phyloP scores from a whole-genome alignment of 768 basidiomycete genomes.

The Hydnum rufescens region DNA sequence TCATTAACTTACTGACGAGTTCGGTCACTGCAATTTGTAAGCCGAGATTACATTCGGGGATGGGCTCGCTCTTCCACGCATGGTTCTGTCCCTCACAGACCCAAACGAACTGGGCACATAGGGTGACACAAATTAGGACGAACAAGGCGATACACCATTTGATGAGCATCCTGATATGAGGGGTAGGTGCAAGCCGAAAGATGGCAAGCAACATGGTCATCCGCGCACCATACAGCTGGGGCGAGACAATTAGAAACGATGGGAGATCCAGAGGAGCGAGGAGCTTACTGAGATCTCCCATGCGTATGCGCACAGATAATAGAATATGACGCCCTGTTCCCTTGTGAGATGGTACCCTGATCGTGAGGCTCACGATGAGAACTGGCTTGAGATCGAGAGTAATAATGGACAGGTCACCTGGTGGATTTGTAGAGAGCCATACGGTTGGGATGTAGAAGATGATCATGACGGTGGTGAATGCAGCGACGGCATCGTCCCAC shows the following conservation, averaged over 20 bases:
- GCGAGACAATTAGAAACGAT: too few relatives aligned
- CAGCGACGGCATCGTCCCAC: not conserved
- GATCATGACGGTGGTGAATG: not conserved
- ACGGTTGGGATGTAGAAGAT: too few relatives aligned
- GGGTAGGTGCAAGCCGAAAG: not conserved
- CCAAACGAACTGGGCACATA: not conserved
- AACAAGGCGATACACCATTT: not conserved
- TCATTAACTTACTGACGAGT: not conserved
- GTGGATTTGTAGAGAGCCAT: not conserved
- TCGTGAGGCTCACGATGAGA: too few relatives aligned
- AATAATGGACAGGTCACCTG: too few relatives aligned
- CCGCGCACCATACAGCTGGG: not conserved
- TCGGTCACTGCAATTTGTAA: not conserved
- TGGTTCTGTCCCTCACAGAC: not conserved
- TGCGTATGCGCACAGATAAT: not conserved
- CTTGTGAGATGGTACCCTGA: too few relatives aligned
- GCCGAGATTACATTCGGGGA: not conserved
- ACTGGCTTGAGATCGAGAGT: too few relatives aligned
- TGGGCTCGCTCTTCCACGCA: not conserved
- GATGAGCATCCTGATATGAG: not conserved
- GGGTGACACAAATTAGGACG: not conserved
- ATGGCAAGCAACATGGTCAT: not conserved
- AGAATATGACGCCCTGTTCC: not conserved
- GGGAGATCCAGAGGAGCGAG: too few relatives aligned
- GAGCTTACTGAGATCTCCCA: not conserved